These are phyloP conservation scores for Eustoma russellianum DNA, from an alignment of 257 asterid genomes.

Conservation along the genomic window DNA sequence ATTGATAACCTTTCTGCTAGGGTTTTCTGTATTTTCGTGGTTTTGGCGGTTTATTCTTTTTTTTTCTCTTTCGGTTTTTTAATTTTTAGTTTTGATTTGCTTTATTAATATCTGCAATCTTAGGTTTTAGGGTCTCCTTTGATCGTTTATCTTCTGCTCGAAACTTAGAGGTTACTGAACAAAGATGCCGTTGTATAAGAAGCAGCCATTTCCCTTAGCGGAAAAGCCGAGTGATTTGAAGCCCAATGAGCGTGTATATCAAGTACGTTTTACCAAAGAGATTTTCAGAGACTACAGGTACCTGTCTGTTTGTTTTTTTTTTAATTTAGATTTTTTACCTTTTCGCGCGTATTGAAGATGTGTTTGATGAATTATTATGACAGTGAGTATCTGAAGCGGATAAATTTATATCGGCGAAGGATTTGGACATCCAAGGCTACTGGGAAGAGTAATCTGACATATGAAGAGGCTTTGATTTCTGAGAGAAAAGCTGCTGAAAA, in stretches of 20 bases:
- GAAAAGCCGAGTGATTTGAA: constrained; percentile 70
- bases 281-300: constrained; percentile 77
- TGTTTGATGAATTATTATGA: constrained; percentile 3
- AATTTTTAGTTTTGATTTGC: no score
- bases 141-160: not conserved
- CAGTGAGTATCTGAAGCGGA: constrained; percentile 83
- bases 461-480: constrained; percentile 84
- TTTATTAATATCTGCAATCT: not conserved
- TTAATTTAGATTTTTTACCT: not conserved
- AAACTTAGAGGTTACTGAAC: constrained; percentile 25
- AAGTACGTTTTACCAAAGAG: constrained; percentile 77
- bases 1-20: no score
- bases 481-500: constrained; percentile 60
- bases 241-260: constrained; percentile 68
- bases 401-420: constrained; percentile 57
- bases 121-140: constrained; percentile 3
- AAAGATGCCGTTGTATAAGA: constrained; percentile 71
- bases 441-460: constrained; percentile 74
- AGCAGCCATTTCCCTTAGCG: constrained; percentile 53
- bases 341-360: not conserved
- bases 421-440: constrained; percentile 90
- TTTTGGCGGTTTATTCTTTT: no score
- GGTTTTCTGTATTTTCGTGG: no score
- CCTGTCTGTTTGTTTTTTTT: not conserved
- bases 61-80: no score